Conservation (phyloP, 306 rosid species). For the Vigna hirtella region DNA sequence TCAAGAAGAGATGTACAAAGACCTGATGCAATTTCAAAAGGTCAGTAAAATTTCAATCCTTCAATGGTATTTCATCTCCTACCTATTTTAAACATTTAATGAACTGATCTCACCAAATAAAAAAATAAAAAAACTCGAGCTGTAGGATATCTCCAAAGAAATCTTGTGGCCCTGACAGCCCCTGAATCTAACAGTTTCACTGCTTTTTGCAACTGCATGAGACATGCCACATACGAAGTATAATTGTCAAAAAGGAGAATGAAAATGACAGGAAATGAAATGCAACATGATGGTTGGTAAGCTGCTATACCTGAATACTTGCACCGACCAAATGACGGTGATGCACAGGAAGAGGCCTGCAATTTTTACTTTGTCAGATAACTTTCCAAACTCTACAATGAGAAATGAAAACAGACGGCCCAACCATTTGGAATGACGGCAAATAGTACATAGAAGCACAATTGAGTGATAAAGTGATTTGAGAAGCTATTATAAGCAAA, state of each 20-base stretch:
- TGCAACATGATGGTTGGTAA: slow-evolving; percentile 28
- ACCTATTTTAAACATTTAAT: not conserved
- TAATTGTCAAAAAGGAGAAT: slow-evolving; percentile 24
- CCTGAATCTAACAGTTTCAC: slow-evolving; percentile 91
- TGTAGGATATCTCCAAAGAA: slow-evolving; percentile 95
- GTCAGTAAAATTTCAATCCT: slow-evolving; percentile 45
- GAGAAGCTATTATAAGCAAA: slow-evolving; percentile 16
- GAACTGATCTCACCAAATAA: slow-evolving; percentile 73
- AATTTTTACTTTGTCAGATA: slow-evolving; percentile 41
- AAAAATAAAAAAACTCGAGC: slow-evolving; percentile 82
- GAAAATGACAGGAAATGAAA: not conserved
- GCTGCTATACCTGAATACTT: slow-evolving; percentile 70
- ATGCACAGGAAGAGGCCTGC: slow-evolving; percentile 91
- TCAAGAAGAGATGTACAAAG: slow-evolving; percentile 95
- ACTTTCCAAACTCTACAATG: slow-evolving; percentile 35
- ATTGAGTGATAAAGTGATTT: slow-evolving; percentile 11
- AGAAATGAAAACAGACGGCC: slow-evolving; percentile 27
- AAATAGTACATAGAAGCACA: slow-evolving; percentile 4
- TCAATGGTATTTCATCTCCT: slow-evolving; percentile 27
- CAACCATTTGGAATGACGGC: slow-evolving; percentile 18
- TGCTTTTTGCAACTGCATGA: slow-evolving; percentile 84
- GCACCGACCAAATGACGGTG: slow-evolving; percentile 95
- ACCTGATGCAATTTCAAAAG: slow-evolving; percentile 66
- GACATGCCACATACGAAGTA: slow-evolving; percentile 41
- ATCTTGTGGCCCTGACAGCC: slow-evolving; percentile 96